These are phyloP conservation scores for Curvularia hawaiiensis DNA, from an alignment of 2,329 filamentous ascomycete genomes.

Conservation along the genomic window DNA sequence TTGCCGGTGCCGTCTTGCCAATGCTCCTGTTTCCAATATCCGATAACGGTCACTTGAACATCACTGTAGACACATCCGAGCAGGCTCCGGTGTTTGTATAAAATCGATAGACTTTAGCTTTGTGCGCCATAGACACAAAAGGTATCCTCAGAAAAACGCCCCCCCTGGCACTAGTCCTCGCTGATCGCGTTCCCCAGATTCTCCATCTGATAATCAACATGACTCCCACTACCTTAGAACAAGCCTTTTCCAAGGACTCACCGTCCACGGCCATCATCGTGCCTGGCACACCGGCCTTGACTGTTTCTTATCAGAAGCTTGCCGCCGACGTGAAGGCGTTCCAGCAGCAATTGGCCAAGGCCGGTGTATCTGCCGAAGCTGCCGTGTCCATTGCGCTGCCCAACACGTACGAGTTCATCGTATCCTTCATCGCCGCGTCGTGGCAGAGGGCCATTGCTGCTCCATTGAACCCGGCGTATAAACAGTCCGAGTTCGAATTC, in stretches of 20 bases:
- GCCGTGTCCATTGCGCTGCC: conserved; percentile 83
- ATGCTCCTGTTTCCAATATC: conserved; percentile 9
- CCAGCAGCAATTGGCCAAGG: conserved; percentile 75
- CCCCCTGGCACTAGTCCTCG: background rate
- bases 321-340: conserved; percentile 69
- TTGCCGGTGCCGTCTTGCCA: conserved; percentile 19
- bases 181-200: conserved; percentile 17
- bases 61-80: conserved; percentile 21
- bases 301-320: conserved; percentile 73
- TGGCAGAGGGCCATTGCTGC: conserved; percentile 85
- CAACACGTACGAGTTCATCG: conserved; percentile 88
- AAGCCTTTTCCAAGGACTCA: conserved; percentile 60
- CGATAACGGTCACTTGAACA: conserved; percentile 12
- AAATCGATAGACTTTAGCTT: conserved; percentile 14
- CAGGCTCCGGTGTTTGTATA: conserved; percentile 24
- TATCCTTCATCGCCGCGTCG: conserved; percentile 83
- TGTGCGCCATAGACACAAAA: conserved; percentile 13
- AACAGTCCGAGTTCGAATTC: conserved; percentile 89
- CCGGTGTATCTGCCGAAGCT: conserved; percentile 71
- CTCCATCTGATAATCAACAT: conserved; percentile 43
- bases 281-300: conserved; percentile 68
- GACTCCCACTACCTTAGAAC: conserved; percentile 63
- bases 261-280: conserved; percentile 71
- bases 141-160: conserved; percentile 3
- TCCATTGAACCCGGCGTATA: conserved; percentile 86